These are phyloP conservation scores for Euphrasia arctica DNA, from an alignment of 305 asterid genomes.

Conservation along the genomic window DNA sequence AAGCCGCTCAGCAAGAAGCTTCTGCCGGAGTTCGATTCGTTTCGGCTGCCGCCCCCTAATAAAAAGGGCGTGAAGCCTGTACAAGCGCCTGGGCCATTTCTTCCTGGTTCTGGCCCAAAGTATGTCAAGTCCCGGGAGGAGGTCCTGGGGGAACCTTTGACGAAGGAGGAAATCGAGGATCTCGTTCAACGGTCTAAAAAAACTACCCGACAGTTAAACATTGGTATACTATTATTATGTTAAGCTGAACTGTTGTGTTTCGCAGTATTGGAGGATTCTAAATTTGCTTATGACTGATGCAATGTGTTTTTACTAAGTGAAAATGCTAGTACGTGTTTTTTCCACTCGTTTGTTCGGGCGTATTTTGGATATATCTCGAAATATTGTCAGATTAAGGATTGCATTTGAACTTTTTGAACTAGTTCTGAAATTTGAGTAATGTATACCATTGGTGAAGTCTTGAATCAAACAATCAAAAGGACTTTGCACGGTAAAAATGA, in stretches of 20 bases:
- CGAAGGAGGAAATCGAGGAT: constrained; percentile 60
- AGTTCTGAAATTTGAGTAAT: not conserved
- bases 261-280: not conserved
- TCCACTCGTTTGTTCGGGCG: constrained; percentile 11
- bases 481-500: not conserved
- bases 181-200: constrained; percentile 54
- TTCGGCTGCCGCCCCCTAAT: constrained; percentile 72
- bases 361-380: constrained; percentile 12
- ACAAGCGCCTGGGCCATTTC: constrained; percentile 87
- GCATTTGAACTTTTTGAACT: not conserved
- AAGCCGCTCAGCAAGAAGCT: constrained; percentile 77
- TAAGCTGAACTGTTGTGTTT: constrained; percentile 1
- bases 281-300: constrained; percentile 16
- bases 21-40: constrained; percentile 83
- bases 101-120: constrained; percentile 81
- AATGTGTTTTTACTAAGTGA: constrained; percentile 2
- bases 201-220: constrained; percentile 63
- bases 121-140: constrained; percentile 67
- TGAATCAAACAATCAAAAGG: not conserved
- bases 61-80: constrained; percentile 94
- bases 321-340: constrained; percentile 1
- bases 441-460: not conserved
- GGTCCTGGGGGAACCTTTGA: constrained; percentile 74
- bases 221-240: constrained; percentile 41
- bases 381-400: constrained; percentile 2